phyloP scores from a whole-genome alignment of 1,284 basidiomycete species.

The Heterobasidion occidentale region DNA sequence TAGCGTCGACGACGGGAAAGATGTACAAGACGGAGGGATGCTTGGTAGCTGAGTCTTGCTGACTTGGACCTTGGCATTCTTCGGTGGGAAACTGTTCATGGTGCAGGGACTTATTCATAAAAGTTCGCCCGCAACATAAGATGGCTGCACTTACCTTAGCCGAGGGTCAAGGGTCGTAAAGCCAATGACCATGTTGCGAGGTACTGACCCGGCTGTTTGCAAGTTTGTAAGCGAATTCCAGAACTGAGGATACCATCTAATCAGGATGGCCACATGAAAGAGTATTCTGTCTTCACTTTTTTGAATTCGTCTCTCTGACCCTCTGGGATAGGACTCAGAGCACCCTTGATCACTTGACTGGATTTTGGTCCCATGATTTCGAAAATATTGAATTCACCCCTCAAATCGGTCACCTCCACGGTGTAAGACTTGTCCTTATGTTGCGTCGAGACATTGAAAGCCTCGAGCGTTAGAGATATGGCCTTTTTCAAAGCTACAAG shows the following conservation, averaged over 20 bases:
- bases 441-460: constrained; percentile 23
- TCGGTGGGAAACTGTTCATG: constrained; percentile 65
- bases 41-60: constrained; percentile 12
- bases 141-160: constrained; percentile 40
- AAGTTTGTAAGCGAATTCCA: constrained; percentile 57
- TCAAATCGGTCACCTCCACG: constrained; percentile 63
- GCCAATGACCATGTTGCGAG: constrained; percentile 70
- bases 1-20: constrained; percentile 50
- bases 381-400: constrained; percentile 68
- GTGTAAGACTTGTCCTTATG: constrained; percentile 24
- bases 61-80: constrained; percentile 46
- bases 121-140: neutral
- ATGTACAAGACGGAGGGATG: constrained; percentile 20
- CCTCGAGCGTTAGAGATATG: constrained; percentile 41
- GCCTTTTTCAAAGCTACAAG: constrained; percentile 43
- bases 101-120: neutral
- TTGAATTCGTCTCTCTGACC: constrained; percentile 53
- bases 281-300: constrained; percentile 31
- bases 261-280: neutral
- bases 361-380: constrained; percentile 84
- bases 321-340: constrained; percentile 47
- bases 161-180: constrained; percentile 77
- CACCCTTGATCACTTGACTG: constrained; percentile 71
- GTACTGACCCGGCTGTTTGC: constrained; percentile 58
- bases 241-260: constrained; percentile 38